These are phyloP conservation scores for Selaginella tamariscina DNA, from an alignment of 75 land plant genomes.

Conservation along the genomic window DNA sequence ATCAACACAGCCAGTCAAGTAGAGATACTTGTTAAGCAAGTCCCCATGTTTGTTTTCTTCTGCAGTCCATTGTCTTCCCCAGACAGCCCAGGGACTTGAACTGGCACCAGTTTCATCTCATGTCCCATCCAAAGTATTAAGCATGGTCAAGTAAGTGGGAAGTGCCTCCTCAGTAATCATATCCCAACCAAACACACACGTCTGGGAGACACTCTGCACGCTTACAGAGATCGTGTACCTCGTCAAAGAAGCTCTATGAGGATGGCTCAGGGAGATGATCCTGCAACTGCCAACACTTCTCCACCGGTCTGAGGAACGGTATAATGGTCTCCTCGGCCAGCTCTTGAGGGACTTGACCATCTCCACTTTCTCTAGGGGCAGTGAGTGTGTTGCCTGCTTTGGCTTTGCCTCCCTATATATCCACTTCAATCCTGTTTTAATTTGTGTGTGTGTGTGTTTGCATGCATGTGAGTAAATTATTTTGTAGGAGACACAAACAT, in stretches of 20 bases:
- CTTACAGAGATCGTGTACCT: conserved; percentile 40
- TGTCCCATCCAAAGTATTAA: conserved; percentile 46
- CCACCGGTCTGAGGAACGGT: conserved; percentile 8
- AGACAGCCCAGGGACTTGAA: conserved; percentile 41
- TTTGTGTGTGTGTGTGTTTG: no score
- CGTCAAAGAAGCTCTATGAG: conserved; percentile 30
- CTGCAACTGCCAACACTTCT: conserved; percentile 8
- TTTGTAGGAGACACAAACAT: no score
- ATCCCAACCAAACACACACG: conserved; percentile 51
- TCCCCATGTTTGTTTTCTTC: conserved; percentile 37
- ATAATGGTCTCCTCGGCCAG: not conserved
- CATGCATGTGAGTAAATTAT: no score
- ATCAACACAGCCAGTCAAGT: conserved; percentile 41
- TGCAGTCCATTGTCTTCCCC: conserved; percentile 43
- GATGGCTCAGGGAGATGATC: conserved; percentile 11
- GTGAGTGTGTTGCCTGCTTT: not conserved
- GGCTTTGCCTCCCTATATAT: no score
- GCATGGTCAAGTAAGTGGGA: conserved; percentile 47
- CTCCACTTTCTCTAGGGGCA: conserved; percentile 2
- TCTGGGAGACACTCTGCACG: conserved; percentile 41
- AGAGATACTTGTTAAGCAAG: conserved; percentile 39
- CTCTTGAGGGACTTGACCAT: conserved; percentile 1
- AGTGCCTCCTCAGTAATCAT: conserved; percentile 38
- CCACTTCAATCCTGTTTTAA: no score
- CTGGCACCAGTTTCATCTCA: conserved; percentile 52